These are phyloP conservation scores for Uronychia binucleata DNA, from an alignment of 73 alveolate genomes.

Conservation along the genomic window DNA sequence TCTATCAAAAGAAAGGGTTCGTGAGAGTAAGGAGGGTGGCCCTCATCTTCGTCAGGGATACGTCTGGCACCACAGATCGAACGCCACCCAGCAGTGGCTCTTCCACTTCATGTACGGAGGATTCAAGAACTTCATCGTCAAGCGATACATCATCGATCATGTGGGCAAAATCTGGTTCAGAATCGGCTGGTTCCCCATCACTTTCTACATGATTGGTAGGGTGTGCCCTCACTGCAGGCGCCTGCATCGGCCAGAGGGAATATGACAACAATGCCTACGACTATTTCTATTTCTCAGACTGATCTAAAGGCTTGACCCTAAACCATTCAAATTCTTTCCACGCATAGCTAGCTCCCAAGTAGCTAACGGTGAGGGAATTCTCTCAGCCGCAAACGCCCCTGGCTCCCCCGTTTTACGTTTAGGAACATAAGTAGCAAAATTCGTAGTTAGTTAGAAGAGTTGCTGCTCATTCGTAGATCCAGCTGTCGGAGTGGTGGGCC, in stretches of 20 bases:
- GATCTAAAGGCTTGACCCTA: neutral
- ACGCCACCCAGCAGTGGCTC: conserved; percentile 74
- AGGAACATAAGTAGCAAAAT: neutral
- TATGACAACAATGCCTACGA: conserved; percentile 73
- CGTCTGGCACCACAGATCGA: conserved; percentile 75
- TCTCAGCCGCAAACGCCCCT: neutral
- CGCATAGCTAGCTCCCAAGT: neutral
- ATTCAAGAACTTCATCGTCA: conserved; percentile 55
- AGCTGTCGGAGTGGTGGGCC: conserved; percentile 82
- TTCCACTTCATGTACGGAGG: conserved; percentile 74
- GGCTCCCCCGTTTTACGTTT: neutral
- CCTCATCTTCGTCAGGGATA: conserved; percentile 25
- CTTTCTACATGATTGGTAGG: conserved; percentile 58
- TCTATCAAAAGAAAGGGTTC: conserved; percentile 63
- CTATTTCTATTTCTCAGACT: conserved; percentile 67
- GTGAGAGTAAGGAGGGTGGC: conserved; percentile 19
- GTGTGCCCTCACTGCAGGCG: neutral
- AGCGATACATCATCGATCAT: conserved; percentile 63
- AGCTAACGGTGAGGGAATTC: neutral
- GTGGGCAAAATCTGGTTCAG: conserved; percentile 54
- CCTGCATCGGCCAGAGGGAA: conserved; percentile 61
- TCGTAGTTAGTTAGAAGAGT: neutral
- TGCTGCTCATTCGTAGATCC: conserved; percentile 91
- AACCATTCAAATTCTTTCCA: neutral
- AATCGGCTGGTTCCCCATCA: conserved; percentile 49